A percentile compares a stretch with the other conserved stretches of the same genome.
Conservation (phyloP, 1,284 basidiomycete genomes). For the Ceratobasidium sp. region DNA sequence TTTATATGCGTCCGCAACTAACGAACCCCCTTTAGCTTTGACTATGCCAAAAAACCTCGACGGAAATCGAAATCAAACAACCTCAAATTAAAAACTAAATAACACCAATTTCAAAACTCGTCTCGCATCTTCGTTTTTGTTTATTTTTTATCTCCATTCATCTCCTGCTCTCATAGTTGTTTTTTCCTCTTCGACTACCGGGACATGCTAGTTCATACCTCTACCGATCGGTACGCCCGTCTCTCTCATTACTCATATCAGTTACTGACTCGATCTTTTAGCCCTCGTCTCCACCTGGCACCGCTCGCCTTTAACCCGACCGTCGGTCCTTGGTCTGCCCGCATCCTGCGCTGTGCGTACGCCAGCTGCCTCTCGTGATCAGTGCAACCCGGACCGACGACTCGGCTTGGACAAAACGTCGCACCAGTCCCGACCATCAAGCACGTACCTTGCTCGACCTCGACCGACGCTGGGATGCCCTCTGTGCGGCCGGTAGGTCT, state of each 20-base stretch:
- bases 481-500: no score
- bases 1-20: no score
- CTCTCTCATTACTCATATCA: not conserved
- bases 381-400: no score
- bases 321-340: not conserved
- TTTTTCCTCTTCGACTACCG: not conserved
- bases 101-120: no score
- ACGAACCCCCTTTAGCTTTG: no score
- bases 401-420: conserved; percentile 8
- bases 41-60: no score
- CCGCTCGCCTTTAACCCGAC: not conserved
- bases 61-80: no score
- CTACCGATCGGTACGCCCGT: not conserved
- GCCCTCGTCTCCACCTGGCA: conserved; percentile 9
- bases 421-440: conserved; percentile 1
- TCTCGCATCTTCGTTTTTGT: not conserved
- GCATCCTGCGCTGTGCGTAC: conserved; percentile 23
- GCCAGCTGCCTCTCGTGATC: no score
- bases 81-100: no score
- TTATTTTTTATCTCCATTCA: not conserved
- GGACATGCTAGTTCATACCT: not conserved
- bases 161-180: not conserved
- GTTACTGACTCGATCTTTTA: not conserved
- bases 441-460: not conserved
- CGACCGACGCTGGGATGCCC: no score